phyloP scores from a whole-genome alignment of 805 yeast genomes.

The Myxozyma lipomycoides region DNA sequence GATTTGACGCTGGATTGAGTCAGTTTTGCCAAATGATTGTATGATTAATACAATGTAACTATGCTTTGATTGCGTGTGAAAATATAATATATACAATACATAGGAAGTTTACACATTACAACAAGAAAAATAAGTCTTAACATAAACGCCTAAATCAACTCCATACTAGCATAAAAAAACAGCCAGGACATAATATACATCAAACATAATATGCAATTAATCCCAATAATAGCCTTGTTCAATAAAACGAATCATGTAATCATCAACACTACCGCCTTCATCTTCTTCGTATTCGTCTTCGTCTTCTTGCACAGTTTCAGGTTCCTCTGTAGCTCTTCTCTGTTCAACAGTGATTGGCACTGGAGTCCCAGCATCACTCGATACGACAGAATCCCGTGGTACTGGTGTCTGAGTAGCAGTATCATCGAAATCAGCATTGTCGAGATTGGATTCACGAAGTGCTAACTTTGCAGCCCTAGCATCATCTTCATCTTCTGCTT shows the following conservation, averaged over 20 bases:
- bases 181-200: background rate
- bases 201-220: conserved; percentile 2
- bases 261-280: conserved; percentile 73
- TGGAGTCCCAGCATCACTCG: conserved; percentile 26
- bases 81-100: too few species aligned
- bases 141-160: too few species aligned
- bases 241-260: conserved; percentile 88
- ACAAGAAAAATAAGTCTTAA: too few species aligned
- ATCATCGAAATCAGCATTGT: conserved; percentile 67
- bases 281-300: conserved; percentile 46
- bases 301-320: background rate
- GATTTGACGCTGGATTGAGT: conserved; percentile 48
- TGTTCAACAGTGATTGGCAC: background rate
- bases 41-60: too few species aligned
- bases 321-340: conserved; percentile 4
- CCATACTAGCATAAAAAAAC: background rate
- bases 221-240: conserved; percentile 42
- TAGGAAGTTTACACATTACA: too few species aligned
- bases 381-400: conserved; percentile 9
- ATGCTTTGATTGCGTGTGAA: too few species aligned
- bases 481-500: conserved; percentile 86
- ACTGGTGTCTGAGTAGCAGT: background rate
- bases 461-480: conserved; percentile 83
- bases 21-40: background rate
- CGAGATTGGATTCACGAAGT: conserved; percentile 76